These are phyloP conservation scores for Leucaena leucocephala DNA, from an alignment of 306 rosid genomes.

Conservation along the genomic window DNA sequence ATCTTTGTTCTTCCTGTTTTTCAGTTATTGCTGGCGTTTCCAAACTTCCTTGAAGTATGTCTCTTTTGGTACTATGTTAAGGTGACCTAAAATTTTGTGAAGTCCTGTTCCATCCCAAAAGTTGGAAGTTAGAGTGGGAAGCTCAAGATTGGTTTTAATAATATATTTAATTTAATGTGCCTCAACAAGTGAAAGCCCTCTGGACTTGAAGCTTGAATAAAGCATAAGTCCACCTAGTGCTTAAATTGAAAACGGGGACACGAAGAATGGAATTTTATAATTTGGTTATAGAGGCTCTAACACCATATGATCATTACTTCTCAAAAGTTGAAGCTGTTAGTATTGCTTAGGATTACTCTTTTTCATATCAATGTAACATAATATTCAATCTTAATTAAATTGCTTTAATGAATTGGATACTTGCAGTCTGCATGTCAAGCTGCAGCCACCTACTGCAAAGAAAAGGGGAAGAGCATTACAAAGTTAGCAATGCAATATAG, in stretches of 20 bases:
- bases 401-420: slow-evolving; percentile 33
- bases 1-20: neutral
- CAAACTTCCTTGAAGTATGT: slow-evolving; percentile 19
- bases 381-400: slow-evolving; percentile 22
- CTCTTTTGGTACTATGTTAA: neutral
- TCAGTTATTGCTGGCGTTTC: neutral
- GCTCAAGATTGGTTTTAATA: neutral
- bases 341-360: neutral
- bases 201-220: neutral
- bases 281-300: neutral
- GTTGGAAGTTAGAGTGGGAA: neutral
- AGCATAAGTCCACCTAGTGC: neutral
- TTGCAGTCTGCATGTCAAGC: slow-evolving; percentile 82
- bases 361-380: neutral
- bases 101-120: neutral
- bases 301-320: neutral
- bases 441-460: slow-evolving; percentile 70
- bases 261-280: neutral
- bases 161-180: neutral
- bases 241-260: neutral
- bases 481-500: slow-evolving; percentile 95
- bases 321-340: neutral
- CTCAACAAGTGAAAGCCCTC: neutral
- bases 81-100: slow-evolving; percentile 8
- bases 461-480: slow-evolving; percentile 79